A percentile compares a stretch with the other conserved stretches of the same genome.
phyloP scores from a whole-genome alignment of 2,329 filamentous ascomycete genomes.

The Xylaria sp. region DNA sequence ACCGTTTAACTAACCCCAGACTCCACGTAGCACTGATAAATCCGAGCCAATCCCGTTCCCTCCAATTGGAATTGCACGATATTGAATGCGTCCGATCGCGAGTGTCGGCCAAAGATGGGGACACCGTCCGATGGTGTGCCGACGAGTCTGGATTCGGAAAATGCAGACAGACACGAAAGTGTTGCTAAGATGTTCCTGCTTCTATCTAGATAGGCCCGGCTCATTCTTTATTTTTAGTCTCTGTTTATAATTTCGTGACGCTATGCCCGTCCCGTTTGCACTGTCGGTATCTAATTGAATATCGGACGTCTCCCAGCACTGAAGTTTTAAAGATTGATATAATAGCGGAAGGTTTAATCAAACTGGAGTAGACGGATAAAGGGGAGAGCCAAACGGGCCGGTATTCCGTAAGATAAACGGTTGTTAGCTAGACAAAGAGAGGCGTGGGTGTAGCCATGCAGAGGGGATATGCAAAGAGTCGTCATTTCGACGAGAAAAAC shows the following conservation, averaged over 20 bases:
- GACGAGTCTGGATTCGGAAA: slow-evolving; percentile 11
- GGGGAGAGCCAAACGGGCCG: background rate
- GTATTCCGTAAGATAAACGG: background rate
- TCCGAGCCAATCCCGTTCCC: background rate
- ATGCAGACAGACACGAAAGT: background rate
- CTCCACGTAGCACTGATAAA: background rate
- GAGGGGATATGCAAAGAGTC: background rate
- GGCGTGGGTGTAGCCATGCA: slow-evolving; percentile 12
- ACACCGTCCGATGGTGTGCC: slow-evolving; percentile 3
- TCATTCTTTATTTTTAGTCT: no score
- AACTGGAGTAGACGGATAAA: background rate
- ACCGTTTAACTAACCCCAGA: background rate
- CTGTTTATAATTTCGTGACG: no score
- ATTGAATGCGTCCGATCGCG: background rate
- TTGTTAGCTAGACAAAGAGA: background rate
- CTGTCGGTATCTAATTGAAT: background rate
- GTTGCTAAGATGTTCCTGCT: background rate
- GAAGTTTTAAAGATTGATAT: background rate
- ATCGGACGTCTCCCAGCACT: background rate
- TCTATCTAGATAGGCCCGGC: background rate
- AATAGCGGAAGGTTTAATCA: background rate
- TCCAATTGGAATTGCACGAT: background rate
- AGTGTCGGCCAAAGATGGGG: slow-evolving; percentile 7
- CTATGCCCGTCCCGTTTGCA: background rate
- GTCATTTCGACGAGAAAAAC: slow-evolving; percentile 19